Base-by-base conservation (phyloP, 139 green algal species). In the Chlorella sp. region DNA sequence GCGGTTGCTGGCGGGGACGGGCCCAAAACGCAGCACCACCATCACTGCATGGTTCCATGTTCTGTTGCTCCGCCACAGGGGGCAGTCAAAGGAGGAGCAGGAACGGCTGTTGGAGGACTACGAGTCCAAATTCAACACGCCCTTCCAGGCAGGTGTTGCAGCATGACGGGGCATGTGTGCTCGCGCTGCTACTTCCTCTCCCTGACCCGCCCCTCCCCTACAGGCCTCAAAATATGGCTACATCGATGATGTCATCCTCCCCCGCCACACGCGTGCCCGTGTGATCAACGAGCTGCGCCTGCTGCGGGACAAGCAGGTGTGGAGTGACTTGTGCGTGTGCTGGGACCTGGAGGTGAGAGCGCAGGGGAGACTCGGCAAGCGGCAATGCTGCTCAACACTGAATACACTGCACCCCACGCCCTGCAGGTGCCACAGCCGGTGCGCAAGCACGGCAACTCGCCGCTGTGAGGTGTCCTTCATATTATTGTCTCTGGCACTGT, bases 181-280 rank as follows among this genome's bases (percentile, higher is more conserved):
- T 21, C 23, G 29, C 31, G 1, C n/a, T n/a, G 31, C 33, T 19
- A 8, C 29, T 17, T 31, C 41, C 29, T 65, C 6, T 41, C 58
- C 7, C n/a, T 17, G n/a, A 9, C 11, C 8, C 45, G 23, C 64
- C 35, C 6, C 7, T 21, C 2, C 21, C 68, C 70, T 82, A 59
- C 61, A 70, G 29, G 89, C 89, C 0, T 88, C 89, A 0, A 72
- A 67, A 3, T 74, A 86, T 14, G 88, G 89, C 1, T 92, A 85
- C 69, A 73, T 93, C 14, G 89, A 93, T 33, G 88, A 91, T 41
- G 71, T 93, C 43, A 92, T 93, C 71, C 21, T 60, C 21, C 88
- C 88, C 0, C 43, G 67, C 36, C 64, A 91, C n/a, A 93, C 89
- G 2, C 80, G 88, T 21, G 36, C 68, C 43, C 66, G 85, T 21